Evolutionary conservation across 2,329 filamentous ascomycete species (phyloP), one percentile per base, ranked within the genome.

Genomic region (Aspergillus caelatus): DNA sequence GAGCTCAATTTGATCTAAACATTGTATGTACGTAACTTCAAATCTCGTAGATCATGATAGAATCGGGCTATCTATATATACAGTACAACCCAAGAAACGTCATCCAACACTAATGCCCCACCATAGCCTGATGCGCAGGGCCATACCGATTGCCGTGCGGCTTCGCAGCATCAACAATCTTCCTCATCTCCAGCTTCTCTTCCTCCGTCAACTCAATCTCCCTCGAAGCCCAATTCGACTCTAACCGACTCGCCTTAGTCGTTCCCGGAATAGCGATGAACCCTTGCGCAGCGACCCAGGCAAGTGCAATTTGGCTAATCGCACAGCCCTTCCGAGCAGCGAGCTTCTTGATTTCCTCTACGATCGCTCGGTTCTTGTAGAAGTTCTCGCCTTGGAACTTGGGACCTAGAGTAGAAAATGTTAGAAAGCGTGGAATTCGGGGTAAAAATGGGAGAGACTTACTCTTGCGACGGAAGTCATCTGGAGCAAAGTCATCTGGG

Each of bases 201-300:
- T 78, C 76, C 26, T 77, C 74, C 0, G 73, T 77, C 43, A 80
- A 61, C 1, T 77, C 72, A 53, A 80, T 66, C 11, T 79, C 68
- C 28, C 76, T 63, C 1, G 78, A 80, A 0, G 70, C 70, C 74
- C 74, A 80, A 61, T 81, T 82, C 57, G 80, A 76, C 54, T 80
- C 78, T 8, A 81, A 56, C 0, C 80, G 74, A 4, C 63, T 55
- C 0, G 74, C 61, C 65, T 81, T 82, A 0, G 80, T 82, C 0
- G 80, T 82, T 1, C 82, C 82, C 0, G 82, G 81, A 56, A 83
- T 83, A 0, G 81, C 72, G 63, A 84, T 81, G 70, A 81, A 70
- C 0, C 77, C 76, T 46, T 81, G 76, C 70, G 77, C 69, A 11
- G 73, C 75, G 1, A 80, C 78, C 79, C 78, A 81, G 0, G 78